A percentile compares a stretch with the other conserved stretches of the same genome.
Conservation (phyloP, 805 yeast species). For the Candida piceae region DNA sequence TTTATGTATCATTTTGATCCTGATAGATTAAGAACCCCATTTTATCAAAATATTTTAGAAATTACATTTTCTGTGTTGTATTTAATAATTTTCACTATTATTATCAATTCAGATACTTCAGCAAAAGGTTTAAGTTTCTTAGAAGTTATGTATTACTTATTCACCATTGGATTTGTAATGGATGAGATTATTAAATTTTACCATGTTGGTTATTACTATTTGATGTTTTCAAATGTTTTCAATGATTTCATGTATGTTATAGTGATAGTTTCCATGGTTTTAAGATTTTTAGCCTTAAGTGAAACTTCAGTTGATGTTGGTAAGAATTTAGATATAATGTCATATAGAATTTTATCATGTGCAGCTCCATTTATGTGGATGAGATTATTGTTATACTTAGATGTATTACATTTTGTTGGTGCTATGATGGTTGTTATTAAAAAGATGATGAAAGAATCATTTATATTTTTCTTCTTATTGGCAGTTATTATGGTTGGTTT, state of each 20-base stretch:
- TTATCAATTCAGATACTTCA: slow-evolving; percentile 54
- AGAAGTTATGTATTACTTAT: slow-evolving; percentile 57
- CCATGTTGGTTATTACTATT: slow-evolving; percentile 67
- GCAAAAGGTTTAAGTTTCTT: slow-evolving; percentile 32
- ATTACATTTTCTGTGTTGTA: slow-evolving; percentile 62
- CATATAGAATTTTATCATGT: slow-evolving; percentile 68
- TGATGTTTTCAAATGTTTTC: slow-evolving; percentile 76
- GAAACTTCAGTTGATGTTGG: slow-evolving; percentile 22
- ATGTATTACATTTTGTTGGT: slow-evolving; percentile 78
- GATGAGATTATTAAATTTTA: slow-evolving; percentile 71
- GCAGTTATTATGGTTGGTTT: slow-evolving; percentile 72
- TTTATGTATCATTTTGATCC: slow-evolving; percentile 69
- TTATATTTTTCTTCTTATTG: slow-evolving; percentile 74
- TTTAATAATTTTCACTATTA: slow-evolving; percentile 53
- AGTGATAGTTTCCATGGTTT: slow-evolving; percentile 45
- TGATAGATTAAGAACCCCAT: slow-evolving; percentile 78
- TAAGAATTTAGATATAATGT: slow-evolving; percentile 23
- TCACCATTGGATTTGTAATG: slow-evolving; percentile 59
- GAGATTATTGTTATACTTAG: slow-evolving; percentile 68
- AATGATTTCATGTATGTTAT: slow-evolving; percentile 65
- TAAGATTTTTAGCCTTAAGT: slow-evolving; percentile 45
- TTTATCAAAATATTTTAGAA: slow-evolving; percentile 72
- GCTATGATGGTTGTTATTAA: slow-evolving; percentile 83
- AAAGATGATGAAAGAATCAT: slow-evolving; percentile 81
- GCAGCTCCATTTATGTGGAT: slow-evolving; percentile 89